Conservation (phyloP, 2,329 filamentous ascomycete species). For the Paecilomyces niveus region DNA sequence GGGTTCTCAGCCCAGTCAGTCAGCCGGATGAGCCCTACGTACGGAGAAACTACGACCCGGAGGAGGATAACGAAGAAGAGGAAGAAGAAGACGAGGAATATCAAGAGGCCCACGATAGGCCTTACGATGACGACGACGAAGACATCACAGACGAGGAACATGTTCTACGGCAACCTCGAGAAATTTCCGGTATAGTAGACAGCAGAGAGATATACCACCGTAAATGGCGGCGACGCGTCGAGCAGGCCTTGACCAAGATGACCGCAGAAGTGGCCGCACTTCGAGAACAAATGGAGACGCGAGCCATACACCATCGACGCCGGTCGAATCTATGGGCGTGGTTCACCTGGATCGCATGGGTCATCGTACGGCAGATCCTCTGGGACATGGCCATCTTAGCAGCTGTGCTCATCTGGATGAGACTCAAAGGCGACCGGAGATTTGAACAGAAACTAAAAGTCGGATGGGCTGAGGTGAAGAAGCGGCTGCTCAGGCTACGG, state of each 20-base stretch:
- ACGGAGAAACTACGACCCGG: slow-evolving; percentile 21
- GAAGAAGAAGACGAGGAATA: slow-evolving; percentile 31
- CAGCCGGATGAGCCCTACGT: slow-evolving; percentile 62
- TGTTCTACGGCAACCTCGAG: slow-evolving; percentile 1
- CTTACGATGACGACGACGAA: slow-evolving; percentile 15
- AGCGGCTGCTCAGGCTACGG: slow-evolving; percentile 20
- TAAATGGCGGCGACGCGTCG: slow-evolving; percentile 75
- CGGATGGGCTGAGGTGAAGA: slow-evolving; percentile 27
- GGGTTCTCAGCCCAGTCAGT: slow-evolving; percentile 76
- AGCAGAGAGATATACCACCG: slow-evolving; percentile 28
- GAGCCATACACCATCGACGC: slow-evolving; percentile 63
- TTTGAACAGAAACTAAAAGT: slow-evolving; percentile 31
- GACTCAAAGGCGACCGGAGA: slow-evolving; percentile 34
- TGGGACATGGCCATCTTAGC: slow-evolving; percentile 56
- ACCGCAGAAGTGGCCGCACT: slow-evolving; percentile 88
- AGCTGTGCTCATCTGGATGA: slow-evolving; percentile 33
- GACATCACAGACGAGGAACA: slow-evolving; percentile 22
- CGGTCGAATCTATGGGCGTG: slow-evolving; percentile 61
- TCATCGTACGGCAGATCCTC: slow-evolving; percentile 63
- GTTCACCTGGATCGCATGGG: slow-evolving; percentile 64
- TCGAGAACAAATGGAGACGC: slow-evolving; percentile 78
- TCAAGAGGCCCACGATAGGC: slow-evolving; percentile 27
- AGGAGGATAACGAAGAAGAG: slow-evolving; percentile 44
- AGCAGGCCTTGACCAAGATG: slow-evolving; percentile 78
- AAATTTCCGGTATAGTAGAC: slow-evolving; percentile 8